Percentiles rank a stretch among this genome's conserved stretches.
phyloP scores from a whole-genome alignment of 345 rosid species.

The Eucalyptus tenuipes region DNA sequence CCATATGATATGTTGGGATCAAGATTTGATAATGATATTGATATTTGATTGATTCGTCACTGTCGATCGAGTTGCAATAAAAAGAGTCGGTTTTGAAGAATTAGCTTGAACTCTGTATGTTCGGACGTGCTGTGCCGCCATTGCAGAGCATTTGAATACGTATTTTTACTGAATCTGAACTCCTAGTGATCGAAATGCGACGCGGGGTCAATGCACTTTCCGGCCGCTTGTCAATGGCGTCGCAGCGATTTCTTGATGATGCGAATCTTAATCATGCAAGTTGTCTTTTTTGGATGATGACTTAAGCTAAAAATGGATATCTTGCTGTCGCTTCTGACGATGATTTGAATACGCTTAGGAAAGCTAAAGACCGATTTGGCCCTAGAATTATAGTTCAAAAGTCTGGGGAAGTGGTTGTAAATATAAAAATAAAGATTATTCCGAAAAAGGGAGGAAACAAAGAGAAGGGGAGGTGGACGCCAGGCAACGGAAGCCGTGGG shows the following conservation, averaged over 20 bases:
- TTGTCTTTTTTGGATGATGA: not conserved
- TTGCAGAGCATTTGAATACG: not conserved
- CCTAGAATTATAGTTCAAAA: not conserved
- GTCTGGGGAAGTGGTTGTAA: not conserved
- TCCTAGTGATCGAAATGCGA: not conserved
- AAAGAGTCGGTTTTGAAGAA: not conserved
- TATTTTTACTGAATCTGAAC: not conserved
- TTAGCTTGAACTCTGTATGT: not conserved
- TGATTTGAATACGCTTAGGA: no score
- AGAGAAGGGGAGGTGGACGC: not conserved
- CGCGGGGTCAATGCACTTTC: not conserved
- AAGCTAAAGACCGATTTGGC: not conserved
- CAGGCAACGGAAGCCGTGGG: not conserved
- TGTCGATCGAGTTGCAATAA: not conserved
- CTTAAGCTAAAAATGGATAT: not conserved
- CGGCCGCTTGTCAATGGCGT: not conserved
- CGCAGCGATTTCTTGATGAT: not conserved
- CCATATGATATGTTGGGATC: not conserved
- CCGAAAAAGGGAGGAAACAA: not conserved
- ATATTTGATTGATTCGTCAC: not conserved
- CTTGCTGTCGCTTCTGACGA: not conserved
- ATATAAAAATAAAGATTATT: not conserved
- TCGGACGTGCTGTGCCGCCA: not conserved
- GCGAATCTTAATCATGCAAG: not conserved
- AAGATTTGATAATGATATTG: not conserved